A percentile compares a stretch with the other conserved stretches of the same genome.
Conservation (phyloP, 495 filamentous ascomycete genomes). For the Trichocladium uniseriatum region DNA sequence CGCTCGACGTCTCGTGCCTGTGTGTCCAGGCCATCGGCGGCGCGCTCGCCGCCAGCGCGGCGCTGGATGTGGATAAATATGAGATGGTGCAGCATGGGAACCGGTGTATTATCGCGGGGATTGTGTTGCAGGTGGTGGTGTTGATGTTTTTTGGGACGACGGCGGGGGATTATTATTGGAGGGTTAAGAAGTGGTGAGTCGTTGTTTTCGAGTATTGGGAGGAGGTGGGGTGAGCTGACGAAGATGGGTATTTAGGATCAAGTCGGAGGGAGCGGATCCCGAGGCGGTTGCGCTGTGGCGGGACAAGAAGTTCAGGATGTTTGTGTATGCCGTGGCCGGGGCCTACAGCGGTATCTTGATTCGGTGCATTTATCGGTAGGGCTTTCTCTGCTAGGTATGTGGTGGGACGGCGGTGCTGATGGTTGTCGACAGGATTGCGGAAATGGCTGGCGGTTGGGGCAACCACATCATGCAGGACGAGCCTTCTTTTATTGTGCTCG, state of each 20-base stretch:
- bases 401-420: not conserved
- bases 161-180: slow-evolving; percentile 41
- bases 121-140: slow-evolving; percentile 59
- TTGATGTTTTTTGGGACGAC: slow-evolving; percentile 48
- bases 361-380: slow-evolving; percentile 57
- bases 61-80: slow-evolving; percentile 29
- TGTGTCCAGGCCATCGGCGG: slow-evolving; percentile 57
- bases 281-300: slow-evolving; percentile 27
- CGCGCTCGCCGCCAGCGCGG: slow-evolving; percentile 47
- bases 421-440: slow-evolving; percentile 41
- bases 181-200: slow-evolving; percentile 29
- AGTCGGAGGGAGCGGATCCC: slow-evolving; percentile 16
- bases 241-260: slow-evolving; percentile 4
- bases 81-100: slow-evolving; percentile 40
- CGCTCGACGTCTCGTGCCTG: slow-evolving; percentile 55
- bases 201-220: not conserved
- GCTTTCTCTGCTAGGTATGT: not conserved
- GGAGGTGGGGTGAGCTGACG: slow-evolving; percentile 11
- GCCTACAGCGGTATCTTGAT: slow-evolving; percentile 55
- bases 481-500: slow-evolving; percentile 52
- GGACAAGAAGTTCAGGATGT: slow-evolving; percentile 40
- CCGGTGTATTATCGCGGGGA: slow-evolving; percentile 61
- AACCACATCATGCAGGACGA: slow-evolving; percentile 59
- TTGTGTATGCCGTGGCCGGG: slow-evolving; percentile 42
- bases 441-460: slow-evolving; percentile 63